Percentiles rank a stretch among this genome's conserved stretches.
These are phyloP conservation scores for Sinapis alba DNA, from an alignment of 441 rosid genomes.

Conservation along the genomic window DNA sequence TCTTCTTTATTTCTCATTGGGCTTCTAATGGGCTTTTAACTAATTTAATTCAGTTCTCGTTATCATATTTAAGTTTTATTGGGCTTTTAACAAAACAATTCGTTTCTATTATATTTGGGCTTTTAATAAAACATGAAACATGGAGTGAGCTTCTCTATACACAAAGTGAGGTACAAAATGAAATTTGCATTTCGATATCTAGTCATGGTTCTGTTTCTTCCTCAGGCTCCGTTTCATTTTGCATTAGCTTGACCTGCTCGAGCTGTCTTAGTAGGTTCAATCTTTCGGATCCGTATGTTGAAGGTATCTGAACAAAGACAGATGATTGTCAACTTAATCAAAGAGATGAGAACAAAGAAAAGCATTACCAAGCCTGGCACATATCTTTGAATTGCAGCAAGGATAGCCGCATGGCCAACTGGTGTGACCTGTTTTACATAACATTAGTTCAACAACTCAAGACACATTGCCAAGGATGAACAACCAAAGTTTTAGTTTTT, in stretches of 20 bases:
- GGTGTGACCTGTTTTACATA: conserved; percentile 78
- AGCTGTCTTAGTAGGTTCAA: conserved; percentile 91
- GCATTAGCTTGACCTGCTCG: conserved; percentile 80
- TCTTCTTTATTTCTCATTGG: neutral
- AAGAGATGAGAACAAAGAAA: conserved; percentile 5
- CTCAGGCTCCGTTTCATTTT: conserved; percentile 58
- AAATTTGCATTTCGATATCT: neutral
- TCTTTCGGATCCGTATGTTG: conserved; percentile 92
- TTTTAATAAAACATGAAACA: no score
- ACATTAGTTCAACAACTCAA: conserved; percentile 11
- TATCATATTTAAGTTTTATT: no score
- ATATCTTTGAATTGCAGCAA: conserved; percentile 96
- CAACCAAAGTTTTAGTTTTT: neutral
- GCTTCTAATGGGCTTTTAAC: neutral
- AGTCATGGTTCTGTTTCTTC: conserved; percentile 54
- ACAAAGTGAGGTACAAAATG: no score
- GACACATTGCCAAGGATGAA: neutral
- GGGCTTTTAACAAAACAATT: no score
- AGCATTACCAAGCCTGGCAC: conserved; percentile 75
- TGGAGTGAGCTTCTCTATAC: no score
- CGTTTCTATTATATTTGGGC: no score
- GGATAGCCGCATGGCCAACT: conserved; percentile 94
- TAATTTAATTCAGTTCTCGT: no score
- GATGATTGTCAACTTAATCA: conserved; percentile 7
- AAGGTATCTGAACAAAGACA: conserved; percentile 73